These are phyloP conservation scores for Aspergillus alliaceus DNA, from an alignment of 2,329 filamentous ascomycete genomes.

Conservation along the genomic window DNA sequence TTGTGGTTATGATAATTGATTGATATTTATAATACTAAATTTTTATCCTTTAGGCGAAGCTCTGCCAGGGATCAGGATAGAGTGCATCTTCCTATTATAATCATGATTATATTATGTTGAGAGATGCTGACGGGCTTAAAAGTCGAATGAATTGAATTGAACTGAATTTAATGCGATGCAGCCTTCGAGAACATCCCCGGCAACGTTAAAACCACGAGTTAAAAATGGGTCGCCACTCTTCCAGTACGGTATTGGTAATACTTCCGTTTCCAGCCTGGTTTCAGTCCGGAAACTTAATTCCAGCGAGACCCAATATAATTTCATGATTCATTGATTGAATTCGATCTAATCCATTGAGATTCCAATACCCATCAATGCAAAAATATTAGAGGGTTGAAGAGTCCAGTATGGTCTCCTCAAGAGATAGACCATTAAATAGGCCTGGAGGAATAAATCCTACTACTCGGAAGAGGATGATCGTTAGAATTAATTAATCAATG, in stretches of 20 bases:
- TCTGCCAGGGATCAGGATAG: background rate
- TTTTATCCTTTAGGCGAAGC: no score
- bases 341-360: background rate
- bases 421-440: no score
- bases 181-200: slow-evolving; percentile 10
- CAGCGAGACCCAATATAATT: background rate
- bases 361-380: background rate
- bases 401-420: no score
- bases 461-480: background rate
- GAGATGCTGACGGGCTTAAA: background rate
- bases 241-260: slow-evolving; percentile 3
- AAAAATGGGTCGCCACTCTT: slow-evolving; percentile 1
- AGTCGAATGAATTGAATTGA: no score
- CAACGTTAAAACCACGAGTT: slow-evolving; percentile 5
- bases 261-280: background rate
- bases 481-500: background rate
- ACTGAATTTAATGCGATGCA: background rate
- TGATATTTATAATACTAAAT: no score
- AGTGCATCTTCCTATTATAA: background rate
- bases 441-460: no score
- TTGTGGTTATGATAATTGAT: background rate
- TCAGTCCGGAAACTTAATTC: background rate
- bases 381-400: background rate
- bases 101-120: background rate
- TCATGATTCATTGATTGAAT: background rate